Percentiles rank a stretch among this genome's conserved stretches.
Conservation (phyloP, 2,329 filamentous ascomycete genomes). For the Xylariaceae sp. region DNA sequence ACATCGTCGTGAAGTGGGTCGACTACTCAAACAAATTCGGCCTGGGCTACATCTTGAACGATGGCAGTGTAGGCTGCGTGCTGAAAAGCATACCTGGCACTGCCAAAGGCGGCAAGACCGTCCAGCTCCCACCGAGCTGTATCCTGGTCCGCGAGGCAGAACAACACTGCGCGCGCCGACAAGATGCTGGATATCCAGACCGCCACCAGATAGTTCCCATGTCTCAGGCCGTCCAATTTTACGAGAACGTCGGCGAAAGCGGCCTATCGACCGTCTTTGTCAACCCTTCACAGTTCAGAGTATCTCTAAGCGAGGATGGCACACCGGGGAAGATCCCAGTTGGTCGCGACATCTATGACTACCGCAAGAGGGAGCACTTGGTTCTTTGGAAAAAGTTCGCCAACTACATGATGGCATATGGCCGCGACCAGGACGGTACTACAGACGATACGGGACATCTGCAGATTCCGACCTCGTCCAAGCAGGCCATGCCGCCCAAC, state of each 20-base stretch:
- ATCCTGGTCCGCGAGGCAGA: conserved; percentile 66
- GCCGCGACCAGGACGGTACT: conserved; percentile 56
- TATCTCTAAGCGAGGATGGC: conserved; percentile 48
- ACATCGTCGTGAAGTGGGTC: conserved; percentile 73
- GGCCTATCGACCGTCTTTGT: conserved; percentile 59
- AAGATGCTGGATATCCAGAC: conserved; percentile 48
- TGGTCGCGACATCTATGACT: conserved; percentile 58
- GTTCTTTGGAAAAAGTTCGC: conserved; percentile 67
- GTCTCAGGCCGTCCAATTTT: conserved; percentile 60
- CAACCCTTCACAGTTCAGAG: conserved; percentile 53
- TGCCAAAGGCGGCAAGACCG: conserved; percentile 39
- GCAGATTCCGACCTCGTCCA: conserved; percentile 31
- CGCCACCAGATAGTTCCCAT: conserved; percentile 58
- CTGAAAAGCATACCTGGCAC: conserved; percentile 47
- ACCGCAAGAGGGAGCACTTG: conserved; percentile 57
- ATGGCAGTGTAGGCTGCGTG: conserved; percentile 71
- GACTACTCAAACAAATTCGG: conserved; percentile 86
- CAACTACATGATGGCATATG: conserved; percentile 68
- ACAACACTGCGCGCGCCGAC: conserved; percentile 56
- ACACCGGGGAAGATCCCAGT: conserved; percentile 52
- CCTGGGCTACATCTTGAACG: conserved; percentile 74
- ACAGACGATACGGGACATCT: conserved; percentile 37
- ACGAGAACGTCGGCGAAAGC: conserved; percentile 59
- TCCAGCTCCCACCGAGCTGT: conserved; percentile 59
- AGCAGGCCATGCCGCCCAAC: conserved; percentile 35